Conservation (phyloP, 108 stramenopile species). For the Cyclotella atomus region DNA sequence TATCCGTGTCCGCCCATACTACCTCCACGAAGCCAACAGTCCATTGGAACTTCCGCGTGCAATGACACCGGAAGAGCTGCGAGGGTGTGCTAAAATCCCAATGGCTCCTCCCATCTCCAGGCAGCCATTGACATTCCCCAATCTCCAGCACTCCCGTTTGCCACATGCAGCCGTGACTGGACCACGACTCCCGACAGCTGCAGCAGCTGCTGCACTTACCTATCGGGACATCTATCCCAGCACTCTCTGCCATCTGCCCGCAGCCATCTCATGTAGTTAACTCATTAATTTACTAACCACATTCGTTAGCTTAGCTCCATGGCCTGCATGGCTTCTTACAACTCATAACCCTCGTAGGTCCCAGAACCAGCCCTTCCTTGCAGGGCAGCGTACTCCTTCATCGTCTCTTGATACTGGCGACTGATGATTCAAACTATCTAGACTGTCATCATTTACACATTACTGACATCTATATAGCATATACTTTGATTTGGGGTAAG, state of each 20-base stretch:
- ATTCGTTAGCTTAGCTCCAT: not conserved
- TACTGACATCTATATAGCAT: too few relatives aligned
- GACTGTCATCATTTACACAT: too few relatives aligned
- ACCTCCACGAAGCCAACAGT: not conserved
- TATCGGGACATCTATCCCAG: not conserved
- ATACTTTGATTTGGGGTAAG: too few relatives aligned
- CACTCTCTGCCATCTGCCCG: not conserved
- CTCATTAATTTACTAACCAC: not conserved
- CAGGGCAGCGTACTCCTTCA: too few relatives aligned
- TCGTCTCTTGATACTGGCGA: too few relatives aligned
- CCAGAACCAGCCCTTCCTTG: too few relatives aligned
- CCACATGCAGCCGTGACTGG: not conserved
- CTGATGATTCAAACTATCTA: too few relatives aligned
- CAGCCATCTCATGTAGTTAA: not conserved
- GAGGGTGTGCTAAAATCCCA: constrained; percentile 14
- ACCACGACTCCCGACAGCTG: not conserved
- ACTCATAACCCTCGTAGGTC: too few relatives aligned
- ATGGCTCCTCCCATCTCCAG: not conserved
- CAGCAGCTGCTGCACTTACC: not conserved
- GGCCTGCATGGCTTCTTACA: constrained; percentile 2
- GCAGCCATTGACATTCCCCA: not conserved
- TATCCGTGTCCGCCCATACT: not conserved
- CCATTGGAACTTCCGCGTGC: not conserved
- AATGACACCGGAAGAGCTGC: not conserved
- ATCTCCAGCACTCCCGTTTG: not conserved